Evolutionary conservation across 257 asterid genomes (phyloP).

Genomic region (Ligustrum vulgare): DNA sequence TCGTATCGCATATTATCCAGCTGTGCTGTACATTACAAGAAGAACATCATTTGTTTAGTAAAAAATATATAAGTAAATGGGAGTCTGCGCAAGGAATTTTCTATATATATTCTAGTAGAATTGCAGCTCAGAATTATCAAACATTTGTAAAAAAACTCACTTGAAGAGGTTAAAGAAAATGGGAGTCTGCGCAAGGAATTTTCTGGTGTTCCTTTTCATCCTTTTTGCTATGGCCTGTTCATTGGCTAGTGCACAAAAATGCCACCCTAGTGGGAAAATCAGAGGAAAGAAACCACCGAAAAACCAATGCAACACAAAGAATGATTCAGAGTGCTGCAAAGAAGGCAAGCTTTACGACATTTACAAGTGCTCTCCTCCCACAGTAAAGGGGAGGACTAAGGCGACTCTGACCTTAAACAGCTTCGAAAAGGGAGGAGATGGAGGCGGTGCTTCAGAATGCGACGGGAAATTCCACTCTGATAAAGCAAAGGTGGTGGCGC

Average conservation of each 20-base stretch:
- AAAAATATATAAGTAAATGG: too few species aligned
- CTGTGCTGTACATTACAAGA: too few species aligned
- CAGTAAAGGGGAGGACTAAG: neutral
- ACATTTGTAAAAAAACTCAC: neutral
- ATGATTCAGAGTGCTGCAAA: conserved; percentile 17
- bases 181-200: neutral
- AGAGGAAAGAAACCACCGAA: conserved; percentile 17
- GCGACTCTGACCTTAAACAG: conserved; percentile 13
- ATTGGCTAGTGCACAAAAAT: neutral
- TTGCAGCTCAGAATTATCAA: neutral
- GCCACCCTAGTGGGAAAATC: conserved; percentile 17
- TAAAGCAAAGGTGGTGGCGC: conserved; percentile 12
- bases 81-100: too few species aligned
- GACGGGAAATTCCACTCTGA: conserved; percentile 17
- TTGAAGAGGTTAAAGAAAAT: neutral
- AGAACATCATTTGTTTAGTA: neutral
- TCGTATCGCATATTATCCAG: too few species aligned
- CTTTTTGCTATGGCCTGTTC: neutral
- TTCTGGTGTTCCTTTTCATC: neutral
- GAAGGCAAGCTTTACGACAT: conserved; percentile 13
- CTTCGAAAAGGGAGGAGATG: conserved; percentile 14
- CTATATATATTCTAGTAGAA: neutral
- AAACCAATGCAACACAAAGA: neutral
- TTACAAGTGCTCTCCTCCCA: conserved; percentile 6
- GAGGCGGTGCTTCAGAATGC: conserved; percentile 19